Evolutionary conservation across 805 yeast species (phyloP).

Genomic region (Schizosaccharomyces lindneri): DNA sequence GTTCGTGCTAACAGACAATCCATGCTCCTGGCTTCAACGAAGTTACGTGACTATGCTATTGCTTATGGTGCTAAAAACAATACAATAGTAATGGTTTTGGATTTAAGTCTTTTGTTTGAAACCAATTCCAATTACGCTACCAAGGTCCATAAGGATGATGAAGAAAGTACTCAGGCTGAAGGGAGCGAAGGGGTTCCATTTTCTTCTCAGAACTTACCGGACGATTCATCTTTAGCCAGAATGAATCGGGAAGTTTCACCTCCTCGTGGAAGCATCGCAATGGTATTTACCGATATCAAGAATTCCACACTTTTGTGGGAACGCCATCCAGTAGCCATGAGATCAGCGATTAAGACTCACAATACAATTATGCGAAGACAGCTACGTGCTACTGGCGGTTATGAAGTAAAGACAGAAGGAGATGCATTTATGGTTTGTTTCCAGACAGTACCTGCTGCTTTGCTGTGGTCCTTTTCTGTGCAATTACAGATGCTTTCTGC

Average conservation of each 20-base stretch:
- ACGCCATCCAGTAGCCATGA: conserved; percentile 72
- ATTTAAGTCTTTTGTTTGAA: conserved; percentile 17
- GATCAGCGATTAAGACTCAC: conserved; percentile 87
- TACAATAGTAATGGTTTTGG: conserved; percentile 55
- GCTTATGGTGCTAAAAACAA: conserved; percentile 72
- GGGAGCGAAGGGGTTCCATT: not conserved
- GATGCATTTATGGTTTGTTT: conserved; percentile 97
- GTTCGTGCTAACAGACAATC: conserved; percentile 57
- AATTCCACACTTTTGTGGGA: conserved; percentile 91
- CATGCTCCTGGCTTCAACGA: conserved; percentile 80
- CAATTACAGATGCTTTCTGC: conserved; percentile 62
- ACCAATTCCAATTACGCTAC: not conserved
- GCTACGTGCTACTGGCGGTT: conserved; percentile 78
- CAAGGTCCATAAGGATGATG: conserved; percentile 1
- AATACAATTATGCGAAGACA: conserved; percentile 86
- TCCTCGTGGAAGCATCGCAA: conserved; percentile 80
- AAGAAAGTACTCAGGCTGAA: not conserved
- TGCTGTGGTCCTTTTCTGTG: conserved; percentile 83
- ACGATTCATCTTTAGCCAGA: conserved; percentile 5
- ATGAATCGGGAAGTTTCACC: conserved; percentile 49
- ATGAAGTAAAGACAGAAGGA: conserved; percentile 97
- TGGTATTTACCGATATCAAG: conserved; percentile 92
- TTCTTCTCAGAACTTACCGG: conserved; percentile 4
- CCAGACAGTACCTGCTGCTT: conserved; percentile 72
- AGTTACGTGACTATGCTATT: conserved; percentile 76